A percentile compares a stretch with the other conserved stretches of the same genome.
Evolutionary conservation across 1,284 basidiomycete genomes (phyloP).

Genomic region (Leccinum griseonigrum): DNA sequence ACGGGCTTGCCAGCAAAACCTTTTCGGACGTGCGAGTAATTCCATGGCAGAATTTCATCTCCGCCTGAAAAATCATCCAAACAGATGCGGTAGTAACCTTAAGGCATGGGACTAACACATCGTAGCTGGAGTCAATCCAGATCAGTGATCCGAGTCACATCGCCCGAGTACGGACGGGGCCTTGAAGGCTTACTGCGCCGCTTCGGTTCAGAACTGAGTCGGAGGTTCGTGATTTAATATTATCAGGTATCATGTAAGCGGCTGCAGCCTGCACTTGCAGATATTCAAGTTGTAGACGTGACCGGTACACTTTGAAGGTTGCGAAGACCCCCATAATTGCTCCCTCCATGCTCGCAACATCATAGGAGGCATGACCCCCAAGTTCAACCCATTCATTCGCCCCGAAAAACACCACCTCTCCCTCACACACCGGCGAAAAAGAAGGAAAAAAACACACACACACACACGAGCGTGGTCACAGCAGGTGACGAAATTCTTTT

Average conservation of each 20-base stretch:
- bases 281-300: background rate
- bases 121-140: background rate
- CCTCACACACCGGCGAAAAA: background rate
- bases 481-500: background rate
- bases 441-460: background rate
- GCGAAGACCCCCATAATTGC: background rate
- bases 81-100: background rate
- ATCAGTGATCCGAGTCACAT: background rate
- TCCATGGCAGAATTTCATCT: background rate
- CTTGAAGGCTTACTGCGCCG: background rate
- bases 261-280: background rate
- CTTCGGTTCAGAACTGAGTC: background rate
- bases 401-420: background rate
- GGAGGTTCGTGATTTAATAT: no score
- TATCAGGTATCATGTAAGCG: no score
- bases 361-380: background rate
- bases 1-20: no score
- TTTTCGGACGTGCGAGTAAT: background rate
- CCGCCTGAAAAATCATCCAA: background rate
- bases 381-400: background rate
- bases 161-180: background rate
- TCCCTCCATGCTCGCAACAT: background rate
- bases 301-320: no score
- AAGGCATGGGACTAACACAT: background rate
- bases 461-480: background rate